These are phyloP conservation scores for Globisporangium irregulare DNA, from an alignment of 352 stramenopile genomes.

Conservation along the genomic window DNA sequence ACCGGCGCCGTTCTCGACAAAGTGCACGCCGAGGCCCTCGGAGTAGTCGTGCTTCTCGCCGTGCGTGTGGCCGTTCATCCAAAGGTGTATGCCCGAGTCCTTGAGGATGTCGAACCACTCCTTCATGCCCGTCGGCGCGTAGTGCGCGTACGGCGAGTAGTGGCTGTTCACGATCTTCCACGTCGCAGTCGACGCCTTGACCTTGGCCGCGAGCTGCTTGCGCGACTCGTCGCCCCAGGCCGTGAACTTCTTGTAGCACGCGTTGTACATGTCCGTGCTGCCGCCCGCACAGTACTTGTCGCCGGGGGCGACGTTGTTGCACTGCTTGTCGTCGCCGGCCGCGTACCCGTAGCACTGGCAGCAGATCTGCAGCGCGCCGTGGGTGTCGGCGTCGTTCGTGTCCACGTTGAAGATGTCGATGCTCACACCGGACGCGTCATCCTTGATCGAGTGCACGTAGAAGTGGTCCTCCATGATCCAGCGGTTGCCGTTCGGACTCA, in stretches of 20 bases:
- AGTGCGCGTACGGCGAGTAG: conserved; percentile 60
- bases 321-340: conserved; percentile 31
- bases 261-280: conserved; percentile 35
- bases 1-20: conserved; percentile 73
- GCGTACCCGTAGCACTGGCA: conserved; percentile 63
- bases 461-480: conserved; percentile 60
- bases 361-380: conserved; percentile 47
- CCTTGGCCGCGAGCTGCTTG: conserved; percentile 34
- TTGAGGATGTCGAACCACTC: conserved; percentile 48
- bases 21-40: conserved; percentile 51
- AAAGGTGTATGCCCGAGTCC: conserved; percentile 58
- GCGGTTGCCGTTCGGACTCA: conserved; percentile 47
- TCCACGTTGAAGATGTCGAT: conserved; percentile 66
- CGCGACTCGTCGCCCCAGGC: conserved; percentile 50
- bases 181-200: conserved; percentile 46
- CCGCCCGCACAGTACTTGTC: conserved; percentile 39
- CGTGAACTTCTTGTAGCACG: conserved; percentile 38
- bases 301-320: conserved; percentile 36
- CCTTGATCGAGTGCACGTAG: conserved; percentile 47
- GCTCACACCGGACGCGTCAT: conserved; percentile 33
- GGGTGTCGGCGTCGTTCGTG: conserved; percentile 48
- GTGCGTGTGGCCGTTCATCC: conserved; percentile 75
- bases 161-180: conserved; percentile 75
- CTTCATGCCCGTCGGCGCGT: conserved; percentile 29
- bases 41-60: conserved; percentile 77